Conservation (phyloP, 2,329 filamentous ascomycete species). For the Verticillium zaregamsianum region DNA sequence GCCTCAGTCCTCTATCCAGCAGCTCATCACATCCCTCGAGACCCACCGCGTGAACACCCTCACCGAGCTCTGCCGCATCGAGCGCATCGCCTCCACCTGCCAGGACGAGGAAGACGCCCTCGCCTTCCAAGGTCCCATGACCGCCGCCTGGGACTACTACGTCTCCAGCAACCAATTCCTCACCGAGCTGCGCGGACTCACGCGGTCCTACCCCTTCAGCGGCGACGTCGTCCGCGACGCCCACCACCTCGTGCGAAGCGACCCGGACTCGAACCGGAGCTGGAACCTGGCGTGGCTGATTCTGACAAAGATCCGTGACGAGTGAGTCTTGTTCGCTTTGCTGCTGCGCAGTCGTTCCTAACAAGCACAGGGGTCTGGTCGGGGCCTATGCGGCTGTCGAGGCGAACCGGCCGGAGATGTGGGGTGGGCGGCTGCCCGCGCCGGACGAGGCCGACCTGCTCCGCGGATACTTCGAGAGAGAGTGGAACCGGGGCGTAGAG, state of each 20-base stretch:
- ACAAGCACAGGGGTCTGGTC: conserved; percentile 49
- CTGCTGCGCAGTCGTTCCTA: not conserved
- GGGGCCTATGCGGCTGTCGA: conserved; percentile 56
- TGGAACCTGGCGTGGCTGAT: conserved; percentile 77
- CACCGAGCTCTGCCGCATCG: conserved; percentile 67
- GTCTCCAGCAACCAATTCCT: conserved; percentile 67
- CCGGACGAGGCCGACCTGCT: conserved; percentile 54
- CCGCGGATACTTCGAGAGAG: conserved; percentile 56
- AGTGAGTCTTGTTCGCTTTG: conserved; percentile 40
- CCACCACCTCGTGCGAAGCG: conserved; percentile 56
- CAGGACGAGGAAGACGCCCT: conserved; percentile 55
- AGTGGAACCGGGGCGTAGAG: conserved; percentile 63
- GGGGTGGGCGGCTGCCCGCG: conserved; percentile 56
- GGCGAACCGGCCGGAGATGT: conserved; percentile 63
- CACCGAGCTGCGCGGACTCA: conserved; percentile 65
- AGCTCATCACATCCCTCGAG: conserved; percentile 59
- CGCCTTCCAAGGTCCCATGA: conserved; percentile 60
- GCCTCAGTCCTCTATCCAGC: conserved; percentile 27
- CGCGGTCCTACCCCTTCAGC: conserved; percentile 63
- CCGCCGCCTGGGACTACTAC: conserved; percentile 66
- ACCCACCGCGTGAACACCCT: conserved; percentile 71
- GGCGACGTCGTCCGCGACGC: conserved; percentile 63
- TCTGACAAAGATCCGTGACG: conserved; percentile 59
- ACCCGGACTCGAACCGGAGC: conserved; percentile 63
- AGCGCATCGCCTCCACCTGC: conserved; percentile 57